Percentiles rank a stretch among this genome's conserved stretches.
Conservation (phyloP, 2,329 filamentous ascomycete genomes). For the Arthrobotrys iridis region DNA sequence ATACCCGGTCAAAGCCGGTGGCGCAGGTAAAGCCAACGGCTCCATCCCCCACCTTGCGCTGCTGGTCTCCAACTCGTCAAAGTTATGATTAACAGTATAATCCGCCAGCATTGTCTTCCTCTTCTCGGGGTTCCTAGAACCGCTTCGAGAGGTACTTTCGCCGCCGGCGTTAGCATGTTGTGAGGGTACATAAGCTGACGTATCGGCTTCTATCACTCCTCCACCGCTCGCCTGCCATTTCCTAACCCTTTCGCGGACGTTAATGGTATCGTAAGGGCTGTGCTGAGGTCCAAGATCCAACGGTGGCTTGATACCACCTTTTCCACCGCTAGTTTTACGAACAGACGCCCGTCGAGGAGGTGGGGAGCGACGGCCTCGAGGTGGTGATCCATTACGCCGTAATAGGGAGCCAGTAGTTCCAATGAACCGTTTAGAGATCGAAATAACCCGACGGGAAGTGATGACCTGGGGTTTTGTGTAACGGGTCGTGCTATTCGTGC, state of each 20-base stretch:
- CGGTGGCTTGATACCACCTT: constrained; percentile 49
- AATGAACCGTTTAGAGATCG: constrained; percentile 51
- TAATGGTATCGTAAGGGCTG: constrained; percentile 57
- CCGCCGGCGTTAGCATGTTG: constrained; percentile 4
- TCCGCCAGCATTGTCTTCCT: constrained; percentile 49
- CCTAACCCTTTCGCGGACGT: constrained; percentile 58
- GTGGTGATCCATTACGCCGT: constrained; percentile 47
- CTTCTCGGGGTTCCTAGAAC: constrained; percentile 38
- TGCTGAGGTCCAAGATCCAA: constrained; percentile 57
- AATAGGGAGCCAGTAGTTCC: constrained; percentile 49
- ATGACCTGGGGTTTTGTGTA: constrained; percentile 48
- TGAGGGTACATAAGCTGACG: constrained; percentile 28
- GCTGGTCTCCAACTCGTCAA: constrained; percentile 46
- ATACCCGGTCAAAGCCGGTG: constrained; percentile 49
- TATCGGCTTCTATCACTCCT: constrained; percentile 57
- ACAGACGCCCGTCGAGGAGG: constrained; percentile 36
- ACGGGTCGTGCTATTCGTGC: constrained; percentile 19
- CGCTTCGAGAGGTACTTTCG: constrained; percentile 6
- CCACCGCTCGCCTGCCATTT: constrained; percentile 58
- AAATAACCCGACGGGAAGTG: constrained; percentile 44
- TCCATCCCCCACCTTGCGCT: constrained; percentile 48
- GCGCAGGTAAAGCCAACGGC: constrained; percentile 47
- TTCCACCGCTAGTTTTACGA: constrained; percentile 39
- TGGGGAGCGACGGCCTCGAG: constrained; percentile 46
- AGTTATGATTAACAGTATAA: constrained; percentile 37